phyloP scores from a whole-genome alignment of 2,329 filamentous ascomycete species.

The Parasarocladium wereldwijsianum region DNA sequence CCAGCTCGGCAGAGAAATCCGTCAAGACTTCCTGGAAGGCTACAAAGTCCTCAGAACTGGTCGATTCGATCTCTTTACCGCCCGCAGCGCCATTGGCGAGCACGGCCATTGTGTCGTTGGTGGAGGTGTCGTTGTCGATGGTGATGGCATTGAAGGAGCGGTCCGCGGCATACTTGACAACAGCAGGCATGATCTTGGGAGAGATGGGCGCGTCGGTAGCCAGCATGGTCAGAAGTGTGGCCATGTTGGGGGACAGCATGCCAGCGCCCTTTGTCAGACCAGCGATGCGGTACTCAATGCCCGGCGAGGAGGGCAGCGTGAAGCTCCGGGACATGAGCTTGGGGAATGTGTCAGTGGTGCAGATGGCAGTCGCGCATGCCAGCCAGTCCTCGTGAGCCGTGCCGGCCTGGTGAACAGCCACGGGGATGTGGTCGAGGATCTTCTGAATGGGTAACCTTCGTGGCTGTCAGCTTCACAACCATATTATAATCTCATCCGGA shows the following conservation, averaged over 20 bases:
- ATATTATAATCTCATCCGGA: too few relatives aligned
- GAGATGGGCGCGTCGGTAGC: constrained; percentile 81
- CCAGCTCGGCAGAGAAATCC: constrained; percentile 67
- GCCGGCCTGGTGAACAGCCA: constrained; percentile 56
- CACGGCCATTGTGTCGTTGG: constrained; percentile 88
- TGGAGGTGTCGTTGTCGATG: constrained; percentile 92
- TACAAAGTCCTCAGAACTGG: constrained; percentile 45
- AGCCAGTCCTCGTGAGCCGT: constrained; percentile 77
- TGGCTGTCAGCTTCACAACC: constrained; percentile 7
- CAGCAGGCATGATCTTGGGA: constrained; percentile 46
- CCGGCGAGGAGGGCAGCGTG: constrained; percentile 64
- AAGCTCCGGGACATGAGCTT: constrained; percentile 84
- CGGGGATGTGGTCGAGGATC: constrained; percentile 70
- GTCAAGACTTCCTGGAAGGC: constrained; percentile 59
- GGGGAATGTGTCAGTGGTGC: constrained; percentile 96
- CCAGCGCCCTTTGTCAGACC: constrained; percentile 97
- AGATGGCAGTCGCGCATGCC: constrained; percentile 74
- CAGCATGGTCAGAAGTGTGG: constrained; percentile 79
- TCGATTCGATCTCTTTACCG: constrained; percentile 44
- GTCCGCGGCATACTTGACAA: constrained; percentile 62
- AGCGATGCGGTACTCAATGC: constrained; percentile 65
- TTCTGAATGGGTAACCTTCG: constrained; percentile 73
- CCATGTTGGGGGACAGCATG: constrained; percentile 99
- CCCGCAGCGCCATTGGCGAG: constrained; percentile 92
- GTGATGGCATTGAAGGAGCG: constrained; percentile 94